phyloP scores from a whole-genome alignment of 768 basidiomycete genomes.

The Boletus pseudopeckii region DNA sequence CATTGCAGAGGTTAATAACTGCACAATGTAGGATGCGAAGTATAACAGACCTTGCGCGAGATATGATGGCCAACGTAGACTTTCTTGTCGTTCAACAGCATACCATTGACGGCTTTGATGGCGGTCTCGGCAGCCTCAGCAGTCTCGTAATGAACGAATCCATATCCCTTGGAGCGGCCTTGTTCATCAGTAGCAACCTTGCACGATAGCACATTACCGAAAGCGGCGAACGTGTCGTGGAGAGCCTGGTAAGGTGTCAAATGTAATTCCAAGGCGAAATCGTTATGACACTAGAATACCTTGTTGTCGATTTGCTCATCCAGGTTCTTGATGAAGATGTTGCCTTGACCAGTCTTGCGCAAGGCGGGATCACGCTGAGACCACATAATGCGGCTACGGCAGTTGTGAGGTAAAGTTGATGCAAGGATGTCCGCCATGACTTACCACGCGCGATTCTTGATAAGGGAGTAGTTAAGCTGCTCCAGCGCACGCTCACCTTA shows the following conservation, averaged over 20 bases:
- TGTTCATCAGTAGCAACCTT: slow-evolving; percentile 97
- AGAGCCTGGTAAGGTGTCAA: slow-evolving; percentile 61
- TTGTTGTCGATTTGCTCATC: slow-evolving; percentile 98
- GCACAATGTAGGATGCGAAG: too few species aligned
- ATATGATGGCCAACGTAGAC: slow-evolving; percentile 98
- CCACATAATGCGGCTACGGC: slow-evolving; percentile 96
- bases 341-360: slow-evolving; percentile 99
- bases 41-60: slow-evolving; percentile 75
- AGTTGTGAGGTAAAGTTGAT: neutral
- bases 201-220: slow-evolving; percentile 98
- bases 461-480: slow-evolving; percentile 98
- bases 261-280: neutral
- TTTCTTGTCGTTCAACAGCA: slow-evolving; percentile 99
- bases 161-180: slow-evolving; percentile 95
- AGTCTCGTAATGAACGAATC: slow-evolving; percentile 99
- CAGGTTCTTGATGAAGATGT: slow-evolving; percentile 99
- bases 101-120: slow-evolving; percentile 98
- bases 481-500: slow-evolving; percentile 96
- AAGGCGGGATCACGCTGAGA: slow-evolving; percentile 99
- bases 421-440: slow-evolving; percentile 16
- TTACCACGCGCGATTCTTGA: slow-evolving; percentile 96
- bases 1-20: neutral
- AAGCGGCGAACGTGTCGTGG: slow-evolving; percentile 98
- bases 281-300: slow-evolving; percentile 35
- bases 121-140: slow-evolving; percentile 93